A percentile compares a stretch with the other conserved stretches of the same genome.
Evolutionary conservation across 352 stramenopile species (phyloP).

Genomic region (Globisporangium splendens): DNA sequence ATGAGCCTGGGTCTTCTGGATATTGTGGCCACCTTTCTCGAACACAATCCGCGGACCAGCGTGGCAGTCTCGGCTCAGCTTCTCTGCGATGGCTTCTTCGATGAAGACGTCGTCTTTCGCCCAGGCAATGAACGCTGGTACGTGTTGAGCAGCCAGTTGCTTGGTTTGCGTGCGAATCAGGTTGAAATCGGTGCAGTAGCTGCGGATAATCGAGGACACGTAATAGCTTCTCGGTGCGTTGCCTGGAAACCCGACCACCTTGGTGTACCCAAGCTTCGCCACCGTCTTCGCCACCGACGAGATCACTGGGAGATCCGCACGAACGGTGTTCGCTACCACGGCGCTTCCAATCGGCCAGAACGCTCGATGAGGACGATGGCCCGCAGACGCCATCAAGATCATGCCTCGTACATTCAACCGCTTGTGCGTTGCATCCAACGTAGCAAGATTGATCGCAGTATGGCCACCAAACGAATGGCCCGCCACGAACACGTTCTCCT

Average conservation of each 20-base stretch:
- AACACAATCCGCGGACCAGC: background rate
- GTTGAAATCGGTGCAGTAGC: background rate
- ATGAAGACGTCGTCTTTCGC: background rate
- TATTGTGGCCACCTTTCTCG: background rate
- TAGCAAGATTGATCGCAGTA: constrained; percentile 15
- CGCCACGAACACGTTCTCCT: constrained; percentile 11
- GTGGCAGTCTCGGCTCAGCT: background rate
- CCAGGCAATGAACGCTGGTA: background rate
- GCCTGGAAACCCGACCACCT: background rate
- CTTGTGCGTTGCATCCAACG: background rate
- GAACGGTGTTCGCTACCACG: constrained; percentile 22
- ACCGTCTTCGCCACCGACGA: background rate
- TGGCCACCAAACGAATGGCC: constrained; percentile 13
- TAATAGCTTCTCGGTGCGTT: background rate
- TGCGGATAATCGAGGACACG: background rate
- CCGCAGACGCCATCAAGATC: constrained; percentile 44
- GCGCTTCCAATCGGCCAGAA: constrained; percentile 14
- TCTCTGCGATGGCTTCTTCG: background rate
- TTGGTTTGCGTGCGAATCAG: background rate
- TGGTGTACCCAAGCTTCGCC: background rate
- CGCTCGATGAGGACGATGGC: constrained; percentile 44
- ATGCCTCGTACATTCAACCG: constrained; percentile 41
- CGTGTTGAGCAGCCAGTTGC: constrained; percentile 2
- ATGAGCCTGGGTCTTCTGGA: background rate
- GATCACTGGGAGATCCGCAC: constrained; percentile 9